Percentiles rank a stretch among this genome's conserved stretches.
phyloP scores from a whole-genome alignment of 768 basidiomycete genomes.

The Psilocybe sp. region DNA sequence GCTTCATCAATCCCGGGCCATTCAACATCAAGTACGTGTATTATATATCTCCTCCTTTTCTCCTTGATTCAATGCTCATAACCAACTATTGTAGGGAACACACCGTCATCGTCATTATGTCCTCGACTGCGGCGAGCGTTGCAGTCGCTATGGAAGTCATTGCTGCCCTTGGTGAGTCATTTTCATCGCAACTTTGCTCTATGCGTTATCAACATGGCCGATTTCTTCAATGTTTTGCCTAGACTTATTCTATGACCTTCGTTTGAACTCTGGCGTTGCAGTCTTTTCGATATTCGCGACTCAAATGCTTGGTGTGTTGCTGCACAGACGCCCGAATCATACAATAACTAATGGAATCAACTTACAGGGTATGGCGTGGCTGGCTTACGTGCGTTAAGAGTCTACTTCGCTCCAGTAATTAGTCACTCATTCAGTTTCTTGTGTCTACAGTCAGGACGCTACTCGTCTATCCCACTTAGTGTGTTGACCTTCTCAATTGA shows the following conservation, averaged over 20 bases:
- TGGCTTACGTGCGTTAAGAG: slow-evolving; percentile 14
- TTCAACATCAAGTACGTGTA: slow-evolving; percentile 50
- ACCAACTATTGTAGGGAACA: slow-evolving; percentile 33
- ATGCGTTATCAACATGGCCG: no score
- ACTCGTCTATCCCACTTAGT: slow-evolving; percentile 54
- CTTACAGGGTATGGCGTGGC: slow-evolving; percentile 18
- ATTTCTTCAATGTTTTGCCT: neutral
- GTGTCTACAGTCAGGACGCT: slow-evolving; percentile 38
- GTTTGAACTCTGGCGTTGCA: slow-evolving; percentile 45
- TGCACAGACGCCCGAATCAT: neutral
- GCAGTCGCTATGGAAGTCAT: slow-evolving; percentile 52
- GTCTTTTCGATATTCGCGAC: slow-evolving; percentile 57
- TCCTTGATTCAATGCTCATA: neutral
- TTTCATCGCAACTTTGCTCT: neutral
- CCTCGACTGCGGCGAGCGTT: slow-evolving; percentile 50
- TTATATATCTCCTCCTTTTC: neutral
- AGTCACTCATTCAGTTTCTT: neutral
- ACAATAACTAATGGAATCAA: neutral
- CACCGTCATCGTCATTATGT: slow-evolving; percentile 53
- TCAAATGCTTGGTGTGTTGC: slow-evolving; percentile 33
- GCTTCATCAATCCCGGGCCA: slow-evolving; percentile 52
- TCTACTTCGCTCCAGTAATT: neutral
- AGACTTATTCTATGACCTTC: slow-evolving; percentile 53
- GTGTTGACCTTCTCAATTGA: slow-evolving; percentile 5
- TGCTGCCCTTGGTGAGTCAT: slow-evolving; percentile 39